Evolutionary conservation across 495 filamentous ascomycete species (phyloP), one percentile per base, ranked within the genome.

Genomic region (Tuber umbilicatum): DNA sequence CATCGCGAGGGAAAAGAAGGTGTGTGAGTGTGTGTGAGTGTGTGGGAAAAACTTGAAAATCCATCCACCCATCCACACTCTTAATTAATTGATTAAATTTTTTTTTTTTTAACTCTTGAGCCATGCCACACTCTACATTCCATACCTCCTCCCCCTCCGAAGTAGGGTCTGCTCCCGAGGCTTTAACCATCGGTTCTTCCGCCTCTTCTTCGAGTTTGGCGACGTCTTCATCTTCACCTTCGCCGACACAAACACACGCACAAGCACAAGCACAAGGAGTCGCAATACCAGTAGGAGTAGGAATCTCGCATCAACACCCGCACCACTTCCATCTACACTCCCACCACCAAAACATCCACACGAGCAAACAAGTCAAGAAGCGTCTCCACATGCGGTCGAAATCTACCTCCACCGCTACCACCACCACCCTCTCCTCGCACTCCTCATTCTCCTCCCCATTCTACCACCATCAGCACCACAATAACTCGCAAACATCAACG

Each of bases 311-410:
- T 68, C 70, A n/a, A 10, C 70, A 38, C 45, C 76, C 39, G 42
- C 74, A 23, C 45, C 43, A 73, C 55, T 60, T 60, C 40, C 75
- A 50, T 19, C 50, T 23, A 41, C 68, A 60, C 68, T 17, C 60
- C 77, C 76, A 12, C 69, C 75, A 23, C 72, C 78, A 72, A 79
- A 70, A 68, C 69, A 37, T 79, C 47, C 77, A 75, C 38, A 78
- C 76, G 38, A 73, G 76, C 42, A 79, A 79, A 71, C 69, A 73
- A 27, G 73, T 76, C 38, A 23, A 72, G 69, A 70, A 72, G 2
- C 70, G 71, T 69, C 77, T 78, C 68, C 80, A 81, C 72, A 78
- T 73, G 71, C 80, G 80, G 50, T 81, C 79, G 37, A 81, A 81
- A 73, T 81, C 80, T 19, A 73, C 75, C 9, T 75, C 70, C 50